Percentiles rank a stretch among this genome's conserved stretches.
Conservation (phyloP, 306 rosid genomes). For the Corylus americana region DNA sequence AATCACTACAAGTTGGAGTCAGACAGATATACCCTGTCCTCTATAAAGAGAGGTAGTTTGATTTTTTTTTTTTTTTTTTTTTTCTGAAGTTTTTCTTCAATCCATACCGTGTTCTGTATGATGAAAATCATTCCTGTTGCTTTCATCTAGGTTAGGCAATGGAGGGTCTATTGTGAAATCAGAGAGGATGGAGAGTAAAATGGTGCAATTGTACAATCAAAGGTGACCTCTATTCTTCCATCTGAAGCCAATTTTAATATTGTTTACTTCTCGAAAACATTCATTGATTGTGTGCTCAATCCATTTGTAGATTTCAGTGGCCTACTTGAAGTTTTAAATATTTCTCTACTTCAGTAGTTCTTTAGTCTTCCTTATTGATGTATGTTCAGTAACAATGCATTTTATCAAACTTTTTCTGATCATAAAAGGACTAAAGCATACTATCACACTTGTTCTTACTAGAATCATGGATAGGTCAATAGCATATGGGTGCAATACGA, state of each 20-base stretch:
- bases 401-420: too few relatives aligned
- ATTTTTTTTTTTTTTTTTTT: constrained; percentile 7
- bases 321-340: background rate
- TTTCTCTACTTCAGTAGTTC: background rate
- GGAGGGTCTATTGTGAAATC: constrained; percentile 75
- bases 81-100: constrained; percentile 18
- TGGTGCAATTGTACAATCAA: constrained; percentile 54
- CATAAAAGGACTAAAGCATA: background rate
- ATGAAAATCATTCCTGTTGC: constrained; percentile 20
- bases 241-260: background rate
- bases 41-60: constrained; percentile 76
- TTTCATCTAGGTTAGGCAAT: constrained; percentile 57
- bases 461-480: background rate
- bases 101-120: constrained; percentile 8
- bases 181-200: constrained; percentile 74
- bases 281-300: constrained; percentile 15
- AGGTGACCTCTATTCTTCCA: constrained; percentile 49
- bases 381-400: background rate
- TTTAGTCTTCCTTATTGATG: background rate
- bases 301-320: constrained; percentile 24
- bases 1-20: constrained; percentile 86
- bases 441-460: background rate
- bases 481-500: background rate
- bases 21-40: constrained; percentile 79
- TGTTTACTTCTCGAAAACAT: constrained; percentile 14